A percentile compares a stretch with the other conserved stretches of the same genome.
phyloP scores from a whole-genome alignment of 306 rosid genomes.

The Casuarina glauca region DNA sequence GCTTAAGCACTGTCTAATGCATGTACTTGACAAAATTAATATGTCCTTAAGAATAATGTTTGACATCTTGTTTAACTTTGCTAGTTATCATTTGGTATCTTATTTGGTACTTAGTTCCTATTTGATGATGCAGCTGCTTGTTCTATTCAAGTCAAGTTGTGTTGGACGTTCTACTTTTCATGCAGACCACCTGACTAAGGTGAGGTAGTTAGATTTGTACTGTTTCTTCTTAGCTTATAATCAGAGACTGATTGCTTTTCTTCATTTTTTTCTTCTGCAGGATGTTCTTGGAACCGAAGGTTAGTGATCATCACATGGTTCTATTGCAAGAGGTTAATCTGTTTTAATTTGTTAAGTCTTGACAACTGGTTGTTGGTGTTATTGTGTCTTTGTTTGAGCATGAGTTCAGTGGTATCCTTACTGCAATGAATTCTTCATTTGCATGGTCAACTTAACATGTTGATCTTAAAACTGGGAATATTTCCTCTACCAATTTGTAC shows the following conservation, averaged over 20 bases:
- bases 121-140: conserved; percentile 35
- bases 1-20: neutral
- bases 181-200: conserved; percentile 33
- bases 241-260: conserved; percentile 13
- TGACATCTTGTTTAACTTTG: neutral
- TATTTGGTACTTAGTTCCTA: neutral
- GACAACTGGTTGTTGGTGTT: neutral
- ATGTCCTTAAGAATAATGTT: neutral
- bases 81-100: neutral
- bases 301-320: conserved; percentile 29
- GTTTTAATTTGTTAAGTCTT: neutral
- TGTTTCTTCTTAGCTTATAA: neutral
- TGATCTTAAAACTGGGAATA: neutral
- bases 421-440: neutral
- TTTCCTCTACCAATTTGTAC: neutral
- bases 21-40: neutral
- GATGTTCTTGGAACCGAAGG: conserved; percentile 47
- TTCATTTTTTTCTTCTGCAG: conserved; percentile 43
- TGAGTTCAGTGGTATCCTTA: neutral
- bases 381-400: neutral
- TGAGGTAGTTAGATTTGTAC: conserved; percentile 24
- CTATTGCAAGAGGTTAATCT: neutral
- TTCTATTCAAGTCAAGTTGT: conserved; percentile 18
- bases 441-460: neutral
- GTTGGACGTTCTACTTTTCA: conserved; percentile 19